These are phyloP conservation scores for Chrysosphaeria jannelii DNA, from an alignment of 2,329 filamentous ascomycete genomes.

Conservation along the genomic window DNA sequence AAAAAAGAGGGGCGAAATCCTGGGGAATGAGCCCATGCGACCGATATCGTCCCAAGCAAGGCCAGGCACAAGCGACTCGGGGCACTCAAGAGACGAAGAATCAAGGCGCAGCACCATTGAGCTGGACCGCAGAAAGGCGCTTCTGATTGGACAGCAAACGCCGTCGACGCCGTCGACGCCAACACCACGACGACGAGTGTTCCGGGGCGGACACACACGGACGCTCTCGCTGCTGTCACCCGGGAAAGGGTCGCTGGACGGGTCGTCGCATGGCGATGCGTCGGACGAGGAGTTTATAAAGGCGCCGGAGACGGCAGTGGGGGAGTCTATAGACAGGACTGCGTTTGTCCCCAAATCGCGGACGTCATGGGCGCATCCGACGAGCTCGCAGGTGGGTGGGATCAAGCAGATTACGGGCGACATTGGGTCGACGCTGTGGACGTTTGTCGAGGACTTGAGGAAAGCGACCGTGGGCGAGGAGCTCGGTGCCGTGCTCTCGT, in stretches of 20 bases:
- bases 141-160: slow-evolving; percentile 20
- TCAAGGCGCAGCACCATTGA: slow-evolving; percentile 20
- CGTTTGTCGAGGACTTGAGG: slow-evolving; percentile 79
- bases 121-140: slow-evolving; percentile 39
- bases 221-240: slow-evolving; percentile 61
- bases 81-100: slow-evolving; percentile 1
- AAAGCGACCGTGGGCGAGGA: slow-evolving; percentile 94
- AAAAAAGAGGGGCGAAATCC: slow-evolving; percentile 41
- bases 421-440: slow-evolving; percentile 69
- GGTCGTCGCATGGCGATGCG: slow-evolving; percentile 12
- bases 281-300: slow-evolving; percentile 11
- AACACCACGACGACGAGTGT: slow-evolving; percentile 25
- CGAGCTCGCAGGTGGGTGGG: slow-evolving; percentile 13
- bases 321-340: no score
- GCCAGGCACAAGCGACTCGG: slow-evolving; percentile 2
- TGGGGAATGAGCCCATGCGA: slow-evolving; percentile 29
- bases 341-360: no score
- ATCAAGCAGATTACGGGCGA: slow-evolving; percentile 66
- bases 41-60: slow-evolving; percentile 9
- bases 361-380: slow-evolving; percentile 27
- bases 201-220: slow-evolving; percentile 32
- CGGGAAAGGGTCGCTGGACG: slow-evolving; percentile 13
- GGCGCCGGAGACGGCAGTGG: slow-evolving; percentile 9
- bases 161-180: slow-evolving; percentile 6
- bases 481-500: slow-evolving; percentile 16